Evolutionary conservation across 1,284 basidiomycete genomes (phyloP), one percentile per base, ranked within the genome.

Genomic region (Ustilago bromivora): DNA sequence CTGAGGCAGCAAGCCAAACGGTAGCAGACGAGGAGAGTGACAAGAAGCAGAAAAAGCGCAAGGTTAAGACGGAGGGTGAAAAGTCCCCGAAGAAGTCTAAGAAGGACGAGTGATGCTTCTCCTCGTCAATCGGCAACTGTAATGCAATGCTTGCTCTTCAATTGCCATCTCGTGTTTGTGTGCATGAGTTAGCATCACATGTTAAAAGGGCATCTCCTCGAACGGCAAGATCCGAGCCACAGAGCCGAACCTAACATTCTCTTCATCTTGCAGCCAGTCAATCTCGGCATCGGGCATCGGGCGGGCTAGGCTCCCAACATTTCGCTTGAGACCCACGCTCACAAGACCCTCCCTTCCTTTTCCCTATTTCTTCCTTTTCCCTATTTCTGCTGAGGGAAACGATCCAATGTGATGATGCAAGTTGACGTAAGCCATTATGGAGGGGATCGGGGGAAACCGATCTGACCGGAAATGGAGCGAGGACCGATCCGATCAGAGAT

Each of bases 21-120:
- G 2, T 4, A 51, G 36, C 41, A 11, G 61, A 67, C 31, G 66
- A 47, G 47, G 11, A 19, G 15, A 35, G 46, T 15, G 63, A 56
- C 38, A 68, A 66, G 71, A 65, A 65, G 71, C 65, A 67, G 23
- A 77, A 76, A 68, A 74, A 69, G 54, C 68, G 69, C 46, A 71
- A 78, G 55, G 65, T 66, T 55, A 73, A 73, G 71, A 35, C 35
- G 1, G 65, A 64, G 55, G 61, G 52, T 32, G 71, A 62, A 28
- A 68, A 67, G 53, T 61, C 61, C 19, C 68, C 61, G 28, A 71
- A 68, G 54, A 62, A 71, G 63, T 64, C 73, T 62, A 79, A 78
- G 67, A 81, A 77, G 68, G 57, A 67, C 46, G 61, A 51, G 51
- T 31, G 28, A n/a, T 8, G 9, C 15, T 8, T 15, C 40, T 17